Evolutionary conservation across 2,329 filamentous ascomycete species (phyloP), one percentile per base, ranked within the genome.

Genomic region (Aspergillus brunneoviolaceus): DNA sequence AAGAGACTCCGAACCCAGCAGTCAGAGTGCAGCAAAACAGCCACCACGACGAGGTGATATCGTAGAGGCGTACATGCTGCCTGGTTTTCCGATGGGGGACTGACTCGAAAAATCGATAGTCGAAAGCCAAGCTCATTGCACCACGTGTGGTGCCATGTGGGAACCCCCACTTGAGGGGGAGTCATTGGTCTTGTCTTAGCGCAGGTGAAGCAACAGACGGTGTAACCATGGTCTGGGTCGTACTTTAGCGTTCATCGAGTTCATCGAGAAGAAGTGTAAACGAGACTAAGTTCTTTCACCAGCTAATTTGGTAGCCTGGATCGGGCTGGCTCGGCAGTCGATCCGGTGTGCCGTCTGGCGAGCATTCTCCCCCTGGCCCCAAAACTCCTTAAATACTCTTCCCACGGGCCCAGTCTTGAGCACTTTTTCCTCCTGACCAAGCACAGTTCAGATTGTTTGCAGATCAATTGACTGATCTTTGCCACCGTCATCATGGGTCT

Each of bases 401-500:
- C 16, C 39, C 39, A 7, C 6, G n/a, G 39, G 16, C 39, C 39
- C 16, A 7, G 5, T 45, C 39, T n/a, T 45, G 14, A 16, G 6
- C 16, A 16, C 6, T 19, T 5, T 7, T 9, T 9, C 39, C 39
- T 9, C 16, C 16, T 14, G 39, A 45, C n/a, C 39, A 45, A 19
- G 39, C 39, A 45, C 14, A 5, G 11, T 45, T 19, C 2, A 45
- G 16, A 45, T 45, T 19, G 6, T n/a, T 16, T 45, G 39, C 39
- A 45, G 39, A 45, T 45, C 39, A 45, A 5, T 10, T 10, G 11
- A 42, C n/a, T 33, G 2, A 35, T 35, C 11, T 16, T 35, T 35
- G 14, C 6, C n/a, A 21, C 19, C 16, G 42, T 49, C 54, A 63
- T 16, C 25, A 67, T 67, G 65, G 60, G 61, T 52, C 50, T 60